A percentile compares a stretch with the other conserved stretches of the same genome.
Evolutionary conservation across 2,329 filamentous ascomycete genomes (phyloP).

Genomic region (Nigrospora sphaerica): DNA sequence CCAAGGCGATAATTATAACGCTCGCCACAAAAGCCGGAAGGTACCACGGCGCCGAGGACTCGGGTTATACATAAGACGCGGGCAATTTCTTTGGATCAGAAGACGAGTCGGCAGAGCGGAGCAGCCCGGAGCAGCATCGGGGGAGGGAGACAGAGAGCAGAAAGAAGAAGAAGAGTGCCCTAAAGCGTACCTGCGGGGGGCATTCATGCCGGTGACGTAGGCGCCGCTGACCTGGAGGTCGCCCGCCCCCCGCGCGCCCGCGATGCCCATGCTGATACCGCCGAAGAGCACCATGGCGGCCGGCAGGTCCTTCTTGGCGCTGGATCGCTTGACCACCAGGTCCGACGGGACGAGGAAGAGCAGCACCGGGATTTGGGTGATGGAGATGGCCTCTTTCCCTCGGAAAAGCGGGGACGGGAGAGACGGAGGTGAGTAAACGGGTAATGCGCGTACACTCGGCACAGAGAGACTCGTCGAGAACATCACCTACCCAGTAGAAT

Average conservation of each 20-base stretch:
- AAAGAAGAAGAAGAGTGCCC: background rate
- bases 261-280: slow-evolving; percentile 14
- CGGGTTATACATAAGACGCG: background rate
- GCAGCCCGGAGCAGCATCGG: no score
- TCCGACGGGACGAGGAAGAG: slow-evolving; percentile 25
- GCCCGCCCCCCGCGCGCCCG: slow-evolving; percentile 12
- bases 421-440: background rate
- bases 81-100: no score
- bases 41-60: background rate
- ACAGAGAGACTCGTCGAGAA: no score
- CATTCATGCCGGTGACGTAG: background rate
- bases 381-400: background rate
- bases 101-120: no score
- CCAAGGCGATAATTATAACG: background rate
- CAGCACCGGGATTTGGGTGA: slow-evolving; percentile 16
- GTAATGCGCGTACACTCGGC: no score
- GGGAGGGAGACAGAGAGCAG: background rate
- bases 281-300: slow-evolving; percentile 17
- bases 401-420: no score
- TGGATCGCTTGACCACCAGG: slow-evolving; percentile 15
- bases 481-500: background rate
- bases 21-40: background rate
- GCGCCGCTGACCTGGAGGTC: slow-evolving; percentile 4
- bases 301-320: slow-evolving; percentile 16
- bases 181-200: background rate